Evolutionary conservation across 2,329 filamentous ascomycete genomes (phyloP).

Genomic region (Cercospora citrullina): DNA sequence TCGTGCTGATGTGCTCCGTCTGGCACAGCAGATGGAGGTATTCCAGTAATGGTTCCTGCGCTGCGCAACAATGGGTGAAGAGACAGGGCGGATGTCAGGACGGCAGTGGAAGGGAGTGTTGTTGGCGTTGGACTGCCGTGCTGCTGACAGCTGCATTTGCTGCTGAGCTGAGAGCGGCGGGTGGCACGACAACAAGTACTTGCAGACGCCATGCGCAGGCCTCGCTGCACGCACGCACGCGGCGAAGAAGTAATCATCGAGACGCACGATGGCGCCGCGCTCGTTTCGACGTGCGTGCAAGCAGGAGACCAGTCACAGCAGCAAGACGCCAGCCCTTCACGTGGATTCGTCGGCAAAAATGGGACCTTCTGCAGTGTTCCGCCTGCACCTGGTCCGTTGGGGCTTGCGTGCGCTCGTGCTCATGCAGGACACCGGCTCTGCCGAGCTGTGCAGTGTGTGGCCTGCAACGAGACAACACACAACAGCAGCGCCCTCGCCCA

Average conservation of each 20-base stretch:
- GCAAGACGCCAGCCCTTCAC: not conserved
- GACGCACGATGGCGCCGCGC: not conserved
- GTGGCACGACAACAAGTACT: not conserved
- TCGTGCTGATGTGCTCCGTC: not conserved
- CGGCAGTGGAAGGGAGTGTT: not conserved
- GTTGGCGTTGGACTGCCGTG: not conserved
- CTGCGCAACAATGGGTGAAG: not conserved
- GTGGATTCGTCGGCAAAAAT: conserved; percentile 10
- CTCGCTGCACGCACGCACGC: conserved; percentile 4
- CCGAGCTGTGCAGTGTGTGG: not conserved
- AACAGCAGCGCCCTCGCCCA: not conserved
- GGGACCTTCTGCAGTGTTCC: not conserved
- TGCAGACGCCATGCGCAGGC: conserved; percentile 9
- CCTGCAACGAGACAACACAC: not conserved
- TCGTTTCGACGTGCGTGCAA: conserved; percentile 5
- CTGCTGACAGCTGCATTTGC: not conserved
- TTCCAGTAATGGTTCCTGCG: not conserved
- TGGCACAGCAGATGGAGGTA: not conserved
- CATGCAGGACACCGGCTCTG: conserved; percentile 1
- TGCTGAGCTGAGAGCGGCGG: conserved; percentile 4
- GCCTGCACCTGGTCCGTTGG: conserved; percentile 2
- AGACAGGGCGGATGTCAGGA: not conserved
- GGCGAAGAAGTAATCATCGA: not conserved
- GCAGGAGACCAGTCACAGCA: not conserved
- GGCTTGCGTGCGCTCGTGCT: not conserved